A percentile compares a stretch with the other conserved stretches of the same genome.
Conservation (phyloP, 192 early-diverging fungal species). For the Pilobolus umbonatus region DNA sequence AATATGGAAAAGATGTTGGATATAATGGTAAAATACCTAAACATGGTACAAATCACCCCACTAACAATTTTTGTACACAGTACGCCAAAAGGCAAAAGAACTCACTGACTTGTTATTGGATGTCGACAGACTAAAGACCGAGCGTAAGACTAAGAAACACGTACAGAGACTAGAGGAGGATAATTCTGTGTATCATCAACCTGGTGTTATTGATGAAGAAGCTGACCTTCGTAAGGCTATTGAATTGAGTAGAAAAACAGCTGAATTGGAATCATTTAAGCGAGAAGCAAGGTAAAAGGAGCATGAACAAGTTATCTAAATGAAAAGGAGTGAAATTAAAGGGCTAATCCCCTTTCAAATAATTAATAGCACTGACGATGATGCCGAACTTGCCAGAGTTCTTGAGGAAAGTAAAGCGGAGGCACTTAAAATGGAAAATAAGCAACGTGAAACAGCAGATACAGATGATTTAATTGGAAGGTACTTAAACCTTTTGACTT, state of each 20-base stretch:
- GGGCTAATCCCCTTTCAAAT: no score
- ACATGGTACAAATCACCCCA: conserved; percentile 1
- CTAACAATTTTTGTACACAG: conserved; percentile 40
- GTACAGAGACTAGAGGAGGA: conserved; percentile 37
- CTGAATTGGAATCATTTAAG: conserved; percentile 18
- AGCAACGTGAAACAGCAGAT: no score
- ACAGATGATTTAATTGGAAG: no score
- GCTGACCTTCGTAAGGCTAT: conserved; percentile 74
- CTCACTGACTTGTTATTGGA: conserved; percentile 78
- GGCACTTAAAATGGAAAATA: no score
- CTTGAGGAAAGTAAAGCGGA: no score
- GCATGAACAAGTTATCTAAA: no score
- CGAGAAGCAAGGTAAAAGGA: not conserved
- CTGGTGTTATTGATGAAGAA: conserved; percentile 67
- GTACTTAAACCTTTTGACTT: no score
- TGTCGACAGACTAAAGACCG: conserved; percentile 70
- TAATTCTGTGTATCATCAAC: conserved; percentile 32
- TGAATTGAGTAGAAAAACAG: conserved; percentile 74
- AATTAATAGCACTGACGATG: no score
- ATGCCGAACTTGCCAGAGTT: no score
- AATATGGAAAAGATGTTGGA: conserved; percentile 88
- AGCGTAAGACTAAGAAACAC: conserved; percentile 60
- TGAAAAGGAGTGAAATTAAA: no score
- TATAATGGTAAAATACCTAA: conserved; percentile 60
- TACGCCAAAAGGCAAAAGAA: conserved; percentile 91